Conservation (phyloP, 1,284 basidiomycete genomes). For the Peniophora sp. region DNA sequence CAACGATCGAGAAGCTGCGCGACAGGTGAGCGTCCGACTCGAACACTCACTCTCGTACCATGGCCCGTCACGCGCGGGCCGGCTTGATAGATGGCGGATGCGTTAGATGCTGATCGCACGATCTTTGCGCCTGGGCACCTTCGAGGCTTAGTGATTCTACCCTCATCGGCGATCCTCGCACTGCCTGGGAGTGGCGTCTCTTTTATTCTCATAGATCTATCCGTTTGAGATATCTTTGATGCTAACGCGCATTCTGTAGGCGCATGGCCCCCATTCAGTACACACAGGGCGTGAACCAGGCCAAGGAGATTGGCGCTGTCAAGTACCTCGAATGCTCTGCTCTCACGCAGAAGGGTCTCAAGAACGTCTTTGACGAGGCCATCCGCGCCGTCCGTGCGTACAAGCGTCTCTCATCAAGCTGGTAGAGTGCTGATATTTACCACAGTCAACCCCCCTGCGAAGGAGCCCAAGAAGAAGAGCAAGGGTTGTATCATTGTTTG, state of each 20-base stretch:
- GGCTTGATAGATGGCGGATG: too few relatives aligned
- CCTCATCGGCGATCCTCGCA: conserved; percentile 4
- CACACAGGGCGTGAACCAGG: conserved; percentile 85
- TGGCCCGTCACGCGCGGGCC: too few relatives aligned
- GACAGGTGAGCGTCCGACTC: conserved; percentile 53
- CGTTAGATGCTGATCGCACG: too few relatives aligned
- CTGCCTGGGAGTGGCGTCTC: background rate
- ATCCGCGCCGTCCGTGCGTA: conserved; percentile 86
- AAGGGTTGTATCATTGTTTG: conserved; percentile 65
- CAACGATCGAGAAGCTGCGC: conserved; percentile 85
- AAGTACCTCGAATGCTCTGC: conserved; percentile 98
- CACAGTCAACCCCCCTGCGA: conserved; percentile 68
- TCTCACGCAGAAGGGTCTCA: conserved; percentile 94
- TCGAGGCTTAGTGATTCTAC: background rate
- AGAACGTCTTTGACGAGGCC: conserved; percentile 96
- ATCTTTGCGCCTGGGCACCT: background rate
- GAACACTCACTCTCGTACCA: too few relatives aligned
- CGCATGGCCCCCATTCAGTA: conserved; percentile 94
- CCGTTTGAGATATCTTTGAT: background rate
- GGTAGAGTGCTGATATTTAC: conserved; percentile 1
- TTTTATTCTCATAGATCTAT: background rate
- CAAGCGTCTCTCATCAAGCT: conserved; percentile 1
- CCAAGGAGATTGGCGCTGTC: conserved; percentile 90
- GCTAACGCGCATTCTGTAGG: conserved; percentile 28
- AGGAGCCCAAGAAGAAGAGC: conserved; percentile 39